Conservation (phyloP, 2,329 filamentous ascomycete species). For the Ophiostoma triangulosporum region DNA sequence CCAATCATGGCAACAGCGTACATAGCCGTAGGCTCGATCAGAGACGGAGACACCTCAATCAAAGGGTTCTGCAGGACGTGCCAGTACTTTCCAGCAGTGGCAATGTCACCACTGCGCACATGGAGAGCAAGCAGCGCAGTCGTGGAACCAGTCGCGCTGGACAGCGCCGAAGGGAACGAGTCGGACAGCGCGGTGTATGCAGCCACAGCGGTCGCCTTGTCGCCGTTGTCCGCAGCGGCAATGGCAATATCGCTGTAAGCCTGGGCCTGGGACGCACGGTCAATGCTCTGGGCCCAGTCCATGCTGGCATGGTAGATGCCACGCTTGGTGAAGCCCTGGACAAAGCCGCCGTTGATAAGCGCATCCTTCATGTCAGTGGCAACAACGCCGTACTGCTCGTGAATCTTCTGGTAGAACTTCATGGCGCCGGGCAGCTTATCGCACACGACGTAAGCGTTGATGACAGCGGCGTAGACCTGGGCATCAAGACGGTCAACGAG, state of each 20-base stretch:
- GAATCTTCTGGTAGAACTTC: conserved; percentile 74
- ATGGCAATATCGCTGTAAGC: conserved; percentile 63
- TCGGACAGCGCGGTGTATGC: conserved; percentile 48
- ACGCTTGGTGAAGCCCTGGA: conserved; percentile 61
- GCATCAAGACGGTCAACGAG: conserved; percentile 63
- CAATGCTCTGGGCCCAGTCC: conserved; percentile 54
- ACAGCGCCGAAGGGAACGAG: conserved; percentile 48
- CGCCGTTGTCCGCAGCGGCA: conserved; percentile 66
- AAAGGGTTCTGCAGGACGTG: conserved; percentile 52
- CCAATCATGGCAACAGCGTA: conserved; percentile 79
- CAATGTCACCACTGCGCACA: conserved; percentile 67
- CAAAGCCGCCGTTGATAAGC: conserved; percentile 60
- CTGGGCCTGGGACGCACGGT: conserved; percentile 41
- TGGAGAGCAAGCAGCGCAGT: conserved; percentile 71
- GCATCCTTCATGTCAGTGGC: conserved; percentile 54
- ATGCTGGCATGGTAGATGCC: conserved; percentile 63
- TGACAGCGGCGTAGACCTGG: conserved; percentile 78
- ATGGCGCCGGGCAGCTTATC: conserved; percentile 69
- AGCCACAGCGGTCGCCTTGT: conserved; percentile 51
- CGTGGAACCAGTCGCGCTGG: conserved; percentile 7
- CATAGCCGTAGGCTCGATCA: conserved; percentile 84
- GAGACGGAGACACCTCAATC: conserved; percentile 44
- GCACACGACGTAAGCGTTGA: conserved; percentile 75
- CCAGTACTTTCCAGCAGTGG: conserved; percentile 70
- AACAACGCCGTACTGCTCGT: conserved; percentile 45